These are phyloP conservation scores for Paraglomus brasilianum DNA, from an alignment of 192 early-diverging fungal genomes.

Conservation along the genomic window DNA sequence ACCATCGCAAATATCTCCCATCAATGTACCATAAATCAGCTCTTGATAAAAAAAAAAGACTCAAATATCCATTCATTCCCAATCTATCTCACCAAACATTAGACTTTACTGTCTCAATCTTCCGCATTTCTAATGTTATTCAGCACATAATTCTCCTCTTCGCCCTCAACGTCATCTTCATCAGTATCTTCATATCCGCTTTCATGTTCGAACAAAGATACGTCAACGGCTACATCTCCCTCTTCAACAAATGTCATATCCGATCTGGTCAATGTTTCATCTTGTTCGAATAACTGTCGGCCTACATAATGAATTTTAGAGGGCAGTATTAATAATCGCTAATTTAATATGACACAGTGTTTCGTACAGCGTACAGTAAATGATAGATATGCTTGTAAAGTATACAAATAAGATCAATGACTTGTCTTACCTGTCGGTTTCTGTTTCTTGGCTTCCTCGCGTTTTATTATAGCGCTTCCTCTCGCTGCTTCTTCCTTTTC, in stretches of 20 bases:
- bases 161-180: slow-evolving; percentile 64
- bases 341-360: background rate
- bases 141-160: slow-evolving; percentile 57
- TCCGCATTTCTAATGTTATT: slow-evolving; percentile 5
- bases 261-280: slow-evolving; percentile 77
- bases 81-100: too few species aligned
- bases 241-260: slow-evolving; percentile 82
- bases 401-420: background rate
- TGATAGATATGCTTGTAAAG: background rate
- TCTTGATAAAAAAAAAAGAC: too few species aligned
- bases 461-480: slow-evolving; percentile 34
- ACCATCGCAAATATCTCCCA: too few species aligned
- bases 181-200: slow-evolving; percentile 54
- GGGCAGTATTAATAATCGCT: background rate
- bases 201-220: slow-evolving; percentile 70
- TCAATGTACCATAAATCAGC: too few species aligned
- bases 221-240: slow-evolving; percentile 83
- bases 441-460: slow-evolving; percentile 43
- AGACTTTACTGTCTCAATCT: too few species aligned
- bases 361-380: background rate
- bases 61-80: too few species aligned
- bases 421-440: slow-evolving; percentile 45
- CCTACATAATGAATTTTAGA: slow-evolving; percentile 46
- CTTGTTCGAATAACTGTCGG: slow-evolving; percentile 89
- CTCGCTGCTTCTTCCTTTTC: slow-evolving; percentile 47